These are phyloP conservation scores for Pseudoscleropodium purum DNA, from an alignment of 225 moss, liverwort and hornwort genomes.

Conservation along the genomic window DNA sequence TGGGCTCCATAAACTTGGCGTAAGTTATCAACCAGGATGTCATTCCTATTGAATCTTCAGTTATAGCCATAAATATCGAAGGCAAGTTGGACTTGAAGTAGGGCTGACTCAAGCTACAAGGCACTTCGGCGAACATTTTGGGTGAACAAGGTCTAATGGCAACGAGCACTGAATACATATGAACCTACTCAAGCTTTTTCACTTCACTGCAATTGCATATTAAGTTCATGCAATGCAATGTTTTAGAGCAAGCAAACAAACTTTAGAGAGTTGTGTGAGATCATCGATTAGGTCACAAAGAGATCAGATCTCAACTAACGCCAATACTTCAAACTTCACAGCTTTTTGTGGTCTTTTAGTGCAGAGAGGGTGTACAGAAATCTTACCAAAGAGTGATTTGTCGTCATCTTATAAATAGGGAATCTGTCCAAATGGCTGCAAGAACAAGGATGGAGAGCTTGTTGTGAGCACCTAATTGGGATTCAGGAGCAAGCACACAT, in stretches of 20 bases:
- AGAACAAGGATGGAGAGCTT: neutral
- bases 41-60: no score
- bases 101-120: no score
- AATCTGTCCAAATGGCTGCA: constrained; percentile 7
- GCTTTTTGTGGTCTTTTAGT: no score
- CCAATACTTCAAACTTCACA: neutral
- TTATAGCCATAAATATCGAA: no score
- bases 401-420: neutral
- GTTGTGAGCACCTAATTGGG: neutral
- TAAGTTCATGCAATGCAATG: neutral
- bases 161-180: neutral
- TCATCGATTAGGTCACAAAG: neutral
- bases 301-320: neutral
- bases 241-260: neutral
- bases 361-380: neutral
- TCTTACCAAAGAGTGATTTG: neutral
- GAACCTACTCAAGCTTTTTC: neutral
- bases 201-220: neutral
- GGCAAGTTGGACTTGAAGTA: no score
- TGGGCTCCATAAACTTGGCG: no score
- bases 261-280: neutral
- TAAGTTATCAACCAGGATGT: no score
- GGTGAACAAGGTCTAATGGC: no score
- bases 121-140: no score
- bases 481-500: neutral